These are phyloP conservation scores for Orbilia ellipsospora DNA, from an alignment of 2,329 filamentous ascomycete species.

Conservation along the genomic window DNA sequence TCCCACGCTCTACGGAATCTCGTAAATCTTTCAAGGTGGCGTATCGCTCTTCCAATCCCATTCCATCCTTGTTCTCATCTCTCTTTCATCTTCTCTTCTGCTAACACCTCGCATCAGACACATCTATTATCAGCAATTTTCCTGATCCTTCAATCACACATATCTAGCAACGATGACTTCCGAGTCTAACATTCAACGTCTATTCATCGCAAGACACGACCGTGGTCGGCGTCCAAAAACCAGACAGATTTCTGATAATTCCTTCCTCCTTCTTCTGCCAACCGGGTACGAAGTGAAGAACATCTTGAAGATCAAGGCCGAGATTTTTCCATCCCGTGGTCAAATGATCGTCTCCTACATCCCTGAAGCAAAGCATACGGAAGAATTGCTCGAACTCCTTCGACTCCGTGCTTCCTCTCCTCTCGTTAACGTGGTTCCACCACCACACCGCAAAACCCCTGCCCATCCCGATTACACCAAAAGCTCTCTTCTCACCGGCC, in stretches of 20 bases:
- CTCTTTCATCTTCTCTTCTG: too few species aligned
- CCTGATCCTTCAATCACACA: too few species aligned
- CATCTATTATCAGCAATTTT: too few species aligned
- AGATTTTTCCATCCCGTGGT: constrained; percentile 22
- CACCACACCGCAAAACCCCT: constrained; percentile 3
- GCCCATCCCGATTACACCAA: constrained; percentile 20
- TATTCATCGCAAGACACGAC: constrained; percentile 36
- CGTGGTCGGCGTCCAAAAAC: constrained; percentile 19
- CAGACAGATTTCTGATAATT: constrained; percentile 27
- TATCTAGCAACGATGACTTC: background rate
- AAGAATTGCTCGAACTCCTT: constrained; percentile 39
- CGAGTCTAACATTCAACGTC: constrained; percentile 7
- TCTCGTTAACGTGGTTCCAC: constrained; percentile 19
- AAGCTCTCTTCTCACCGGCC: constrained; percentile 13
- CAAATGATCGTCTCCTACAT: constrained; percentile 33
- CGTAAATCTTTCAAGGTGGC: too few species aligned
- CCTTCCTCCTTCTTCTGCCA: constrained; percentile 34
- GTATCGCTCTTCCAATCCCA: too few species aligned
- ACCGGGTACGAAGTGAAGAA: constrained; percentile 40
- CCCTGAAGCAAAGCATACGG: constrained; percentile 34
- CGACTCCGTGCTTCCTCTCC: constrained; percentile 26
- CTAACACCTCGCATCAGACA: too few species aligned
- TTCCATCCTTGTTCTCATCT: too few species aligned
- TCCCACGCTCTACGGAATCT: too few species aligned
- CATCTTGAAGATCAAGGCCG: constrained; percentile 28